Base-by-base conservation (phyloP, 2,329 filamentous ascomycete genomes). In the Akanthomyces dipterigenus region DNA sequence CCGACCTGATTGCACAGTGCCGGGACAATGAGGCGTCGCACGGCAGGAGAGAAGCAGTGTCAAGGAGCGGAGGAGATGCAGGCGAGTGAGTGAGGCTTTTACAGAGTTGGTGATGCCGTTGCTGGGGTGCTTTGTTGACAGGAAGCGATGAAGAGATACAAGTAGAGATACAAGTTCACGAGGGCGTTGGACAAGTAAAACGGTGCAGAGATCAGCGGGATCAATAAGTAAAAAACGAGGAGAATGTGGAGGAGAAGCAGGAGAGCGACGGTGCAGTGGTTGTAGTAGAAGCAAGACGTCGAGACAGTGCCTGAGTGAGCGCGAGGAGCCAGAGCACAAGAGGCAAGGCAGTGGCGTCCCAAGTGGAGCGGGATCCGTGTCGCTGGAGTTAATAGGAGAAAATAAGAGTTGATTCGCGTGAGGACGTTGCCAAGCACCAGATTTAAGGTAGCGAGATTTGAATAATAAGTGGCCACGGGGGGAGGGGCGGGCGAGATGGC, bases 361-460 rank as follows among this genome's bases (percentile, higher is more conserved):
- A 58, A 50, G 55, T 58, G 55, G 55, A 58, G 45, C 11, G 18
- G 55, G 45, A 58, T 34, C 55, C 55, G 55, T 60, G 24, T 53
- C 38, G 48, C 40, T 53, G 57, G 46, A 48, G 43, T 24, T 34
- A 45, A 18, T 40, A 45, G 38, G 26, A 53, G 26, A 45, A 45
- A 45, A 60, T 53, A 60, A 60, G 38, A 53, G 57, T 38, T 53
- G 46, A 53, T 53, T 45, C 46, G 46, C 46, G 24, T 26, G 38
- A 60, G 38, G 57, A 53, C 48, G 46, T 60, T 60, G 56, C 56
- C 46, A 51, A 60, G 56, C 46, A 60, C 56, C 56, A 60, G 56
- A 60, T 60, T 60, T 53, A 51, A 51, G 56, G 56, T 60, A 60
- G 46, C 48, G 56, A 60, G 56, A 60, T 60, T 60, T 60, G 48